Evolutionary conservation across 371 early-diverging fungal genomes (phyloP).

Genomic region (Syncephalis plumigaleata): DNA sequence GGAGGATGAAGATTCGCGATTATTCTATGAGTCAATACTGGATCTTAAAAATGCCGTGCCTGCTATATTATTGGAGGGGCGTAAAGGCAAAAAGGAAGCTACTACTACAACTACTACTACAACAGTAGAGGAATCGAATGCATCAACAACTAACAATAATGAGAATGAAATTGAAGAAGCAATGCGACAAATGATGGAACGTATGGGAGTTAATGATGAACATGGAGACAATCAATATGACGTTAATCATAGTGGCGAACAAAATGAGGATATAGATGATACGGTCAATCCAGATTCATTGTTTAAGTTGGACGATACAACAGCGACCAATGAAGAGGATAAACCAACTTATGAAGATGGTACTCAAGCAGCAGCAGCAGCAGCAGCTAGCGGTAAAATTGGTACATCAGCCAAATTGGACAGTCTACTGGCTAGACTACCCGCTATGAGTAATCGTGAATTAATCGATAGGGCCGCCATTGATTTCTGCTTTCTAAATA

Average conservation of each 20-base stretch:
- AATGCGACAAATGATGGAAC: slow-evolving; percentile 9
- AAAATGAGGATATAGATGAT: slow-evolving; percentile 3
- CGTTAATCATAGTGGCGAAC: neutral
- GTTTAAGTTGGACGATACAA: slow-evolving; percentile 13
- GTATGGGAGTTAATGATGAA: slow-evolving; percentile 9
- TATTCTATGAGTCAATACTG: slow-evolving; percentile 66
- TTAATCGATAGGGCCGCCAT: slow-evolving; percentile 78
- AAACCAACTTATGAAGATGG: slow-evolving; percentile 16
- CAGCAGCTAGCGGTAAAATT: neutral
- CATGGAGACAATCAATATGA: slow-evolving; percentile 6
- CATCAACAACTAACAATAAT: slow-evolving; percentile 2
- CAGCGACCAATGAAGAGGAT: slow-evolving; percentile 12
- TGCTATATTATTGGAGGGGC: slow-evolving; percentile 42
- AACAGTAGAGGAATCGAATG: slow-evolving; percentile 5
- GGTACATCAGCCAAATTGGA: slow-evolving; percentile 33
- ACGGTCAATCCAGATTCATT: slow-evolving; percentile 8
- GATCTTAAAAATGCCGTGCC: slow-evolving; percentile 65
- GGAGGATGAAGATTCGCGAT: slow-evolving; percentile 75
- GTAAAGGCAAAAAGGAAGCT: slow-evolving; percentile 18
- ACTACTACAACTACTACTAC: slow-evolving; percentile 8
- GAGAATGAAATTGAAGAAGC: slow-evolving; percentile 8
- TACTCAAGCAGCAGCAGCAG: slow-evolving; percentile 9
- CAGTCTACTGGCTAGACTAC: slow-evolving; percentile 53
- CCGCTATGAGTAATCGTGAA: slow-evolving; percentile 61
- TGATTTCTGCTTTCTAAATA: slow-evolving; percentile 83